These are phyloP conservation scores for Pluteus cervinus DNA, from an alignment of 768 basidiomycete genomes.

Conservation along the genomic window DNA sequence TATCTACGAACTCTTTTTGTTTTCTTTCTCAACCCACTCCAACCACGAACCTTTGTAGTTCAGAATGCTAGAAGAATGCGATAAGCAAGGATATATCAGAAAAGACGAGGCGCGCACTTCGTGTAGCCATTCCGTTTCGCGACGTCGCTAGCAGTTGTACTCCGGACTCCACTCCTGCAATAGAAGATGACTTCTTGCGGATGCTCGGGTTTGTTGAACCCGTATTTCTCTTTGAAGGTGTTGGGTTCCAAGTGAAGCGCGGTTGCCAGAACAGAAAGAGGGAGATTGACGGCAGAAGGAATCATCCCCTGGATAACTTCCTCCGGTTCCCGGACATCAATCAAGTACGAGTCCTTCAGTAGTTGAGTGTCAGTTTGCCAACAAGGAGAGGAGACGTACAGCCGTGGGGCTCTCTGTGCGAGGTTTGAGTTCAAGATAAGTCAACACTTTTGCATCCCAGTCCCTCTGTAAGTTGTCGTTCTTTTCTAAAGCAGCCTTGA, in stretches of 20 bases:
- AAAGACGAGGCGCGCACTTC: conserved; percentile 45
- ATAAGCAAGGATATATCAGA: neutral
- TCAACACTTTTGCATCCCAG: conserved; percentile 70
- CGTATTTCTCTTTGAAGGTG: conserved; percentile 56
- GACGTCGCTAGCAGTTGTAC: conserved; percentile 74
- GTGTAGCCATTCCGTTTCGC: conserved; percentile 77
- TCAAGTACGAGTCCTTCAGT: conserved; percentile 58
- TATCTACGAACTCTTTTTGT: conserved; percentile 17
- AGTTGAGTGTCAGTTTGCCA: conserved; percentile 7
- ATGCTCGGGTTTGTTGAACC: conserved; percentile 68
- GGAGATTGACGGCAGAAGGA: conserved; percentile 87
- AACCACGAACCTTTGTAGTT: conserved; percentile 89
- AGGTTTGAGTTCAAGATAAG: conserved; percentile 79
- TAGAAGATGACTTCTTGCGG: conserved; percentile 82
- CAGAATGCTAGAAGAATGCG: conserved; percentile 34
- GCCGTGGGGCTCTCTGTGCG: conserved; percentile 69
- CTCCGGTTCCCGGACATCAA: conserved; percentile 91
- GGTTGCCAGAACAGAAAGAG: conserved; percentile 69
- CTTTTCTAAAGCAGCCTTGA: conserved; percentile 28
- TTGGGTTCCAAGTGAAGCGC: conserved; percentile 53
- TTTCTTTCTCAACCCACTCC: conserved; percentile 68
- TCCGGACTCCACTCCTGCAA: conserved; percentile 85
- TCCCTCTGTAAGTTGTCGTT: conserved; percentile 50
- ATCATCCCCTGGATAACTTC: conserved; percentile 91
- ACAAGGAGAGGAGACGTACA: conserved; percentile 28